A percentile compares a stretch with the other conserved stretches of the same genome.
Conservation (phyloP, 495 filamentous ascomycete species). For the Xylaria longipes region DNA sequence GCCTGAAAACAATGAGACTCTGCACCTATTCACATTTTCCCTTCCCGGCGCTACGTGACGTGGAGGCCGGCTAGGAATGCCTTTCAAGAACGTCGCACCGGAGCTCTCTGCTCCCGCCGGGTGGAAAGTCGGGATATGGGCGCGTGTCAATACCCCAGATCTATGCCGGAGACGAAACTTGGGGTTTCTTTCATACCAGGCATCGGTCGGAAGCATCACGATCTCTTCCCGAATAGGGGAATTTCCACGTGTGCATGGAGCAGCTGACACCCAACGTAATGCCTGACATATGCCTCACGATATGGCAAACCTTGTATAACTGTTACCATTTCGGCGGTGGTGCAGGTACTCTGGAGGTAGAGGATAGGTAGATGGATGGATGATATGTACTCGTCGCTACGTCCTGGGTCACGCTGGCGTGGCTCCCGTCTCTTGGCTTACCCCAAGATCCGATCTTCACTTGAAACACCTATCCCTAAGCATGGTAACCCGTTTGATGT, state of each 20-base stretch:
- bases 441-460: constrained; percentile 18
- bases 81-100: background rate
- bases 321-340: background rate
- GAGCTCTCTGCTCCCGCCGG: background rate
- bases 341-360: background rate
- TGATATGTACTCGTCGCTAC: background rate
- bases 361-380: background rate
- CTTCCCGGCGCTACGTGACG: background rate
- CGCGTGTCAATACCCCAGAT: background rate
- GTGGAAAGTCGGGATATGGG: background rate
- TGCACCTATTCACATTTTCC: background rate
- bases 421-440: background rate
- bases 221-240: constrained; percentile 13
- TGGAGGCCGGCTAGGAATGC: constrained; percentile 2
- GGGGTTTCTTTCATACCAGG: background rate
- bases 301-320: background rate
- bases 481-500: constrained; percentile 4
- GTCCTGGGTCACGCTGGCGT: background rate
- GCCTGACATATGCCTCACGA: background rate
- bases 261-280: constrained; percentile 16
- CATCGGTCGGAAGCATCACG: background rate
- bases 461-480: background rate
- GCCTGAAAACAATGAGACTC: background rate
- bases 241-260: constrained; percentile 10
- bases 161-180: background rate